Conservation (phyloP, 164 flowering plant species). For the Dillenia turbinata region DNA sequence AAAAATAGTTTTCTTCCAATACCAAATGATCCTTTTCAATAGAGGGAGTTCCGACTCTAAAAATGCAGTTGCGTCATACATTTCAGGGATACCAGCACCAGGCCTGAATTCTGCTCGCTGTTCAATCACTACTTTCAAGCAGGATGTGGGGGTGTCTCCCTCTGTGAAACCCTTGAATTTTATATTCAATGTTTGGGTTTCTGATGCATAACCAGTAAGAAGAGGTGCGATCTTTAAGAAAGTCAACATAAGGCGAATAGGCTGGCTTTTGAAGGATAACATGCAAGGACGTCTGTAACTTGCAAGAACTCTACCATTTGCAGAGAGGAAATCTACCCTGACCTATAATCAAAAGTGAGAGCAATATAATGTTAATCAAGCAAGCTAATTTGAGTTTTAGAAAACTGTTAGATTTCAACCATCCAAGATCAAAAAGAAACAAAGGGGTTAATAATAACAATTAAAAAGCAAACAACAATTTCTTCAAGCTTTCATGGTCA, state of each 20-base stretch:
- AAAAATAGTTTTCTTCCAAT: constrained; percentile 67
- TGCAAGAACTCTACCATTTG: constrained; percentile 45
- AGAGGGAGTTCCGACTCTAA: constrained; percentile 77
- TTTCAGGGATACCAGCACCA: constrained; percentile 80
- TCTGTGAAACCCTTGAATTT: constrained; percentile 50
- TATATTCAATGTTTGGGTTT: constrained; percentile 55
- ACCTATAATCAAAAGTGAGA: constrained; percentile 40
- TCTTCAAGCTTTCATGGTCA: no score
- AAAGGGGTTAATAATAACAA: no score
- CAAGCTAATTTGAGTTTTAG: no score
- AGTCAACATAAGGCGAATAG: constrained; percentile 54
- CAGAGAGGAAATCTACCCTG: constrained; percentile 60
- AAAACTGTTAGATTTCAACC: no score
- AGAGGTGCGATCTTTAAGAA: constrained; percentile 59
- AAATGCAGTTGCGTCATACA: constrained; percentile 53
- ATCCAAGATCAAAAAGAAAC: no score
- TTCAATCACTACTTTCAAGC: constrained; percentile 62
- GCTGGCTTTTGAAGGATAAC: constrained; percentile 64
- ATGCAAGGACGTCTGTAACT: constrained; percentile 66
- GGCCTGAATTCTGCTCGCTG: constrained; percentile 70
- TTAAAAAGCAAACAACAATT: no score
- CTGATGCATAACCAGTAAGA: constrained; percentile 65
- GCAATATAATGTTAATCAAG: no score
- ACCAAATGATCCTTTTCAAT: constrained; percentile 63
- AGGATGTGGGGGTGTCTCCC: constrained; percentile 54